Conservation (phyloP, 2,329 filamentous ascomycete species). For the Calonectria montana region DNA sequence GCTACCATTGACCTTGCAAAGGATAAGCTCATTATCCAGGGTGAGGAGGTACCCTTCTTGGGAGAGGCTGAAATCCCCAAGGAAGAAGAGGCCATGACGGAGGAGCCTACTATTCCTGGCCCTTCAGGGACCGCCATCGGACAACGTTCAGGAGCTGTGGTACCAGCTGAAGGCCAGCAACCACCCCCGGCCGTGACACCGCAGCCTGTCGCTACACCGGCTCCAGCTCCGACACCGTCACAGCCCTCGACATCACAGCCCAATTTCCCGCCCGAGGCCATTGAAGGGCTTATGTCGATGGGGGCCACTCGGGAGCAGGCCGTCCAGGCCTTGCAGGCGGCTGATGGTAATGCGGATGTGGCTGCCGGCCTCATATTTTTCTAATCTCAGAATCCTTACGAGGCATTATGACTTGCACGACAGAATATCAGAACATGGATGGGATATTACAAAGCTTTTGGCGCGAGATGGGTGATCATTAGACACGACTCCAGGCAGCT, state of each 20-base stretch:
- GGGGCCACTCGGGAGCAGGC: conserved; percentile 83
- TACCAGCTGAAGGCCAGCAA: conserved; percentile 40
- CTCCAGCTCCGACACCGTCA: conserved; percentile 42
- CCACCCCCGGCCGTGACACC: conserved; percentile 38
- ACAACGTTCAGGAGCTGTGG: conserved; percentile 81
- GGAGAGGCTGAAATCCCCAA: conserved; percentile 96
- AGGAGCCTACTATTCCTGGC: conserved; percentile 87
- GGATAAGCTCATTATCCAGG: conserved; percentile 88
- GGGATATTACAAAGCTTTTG: conserved; percentile 16
- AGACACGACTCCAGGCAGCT: conserved; percentile 30
- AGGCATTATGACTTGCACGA: conserved; percentile 26
- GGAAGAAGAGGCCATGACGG: conserved; percentile 77
- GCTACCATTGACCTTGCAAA: conserved; percentile 89
- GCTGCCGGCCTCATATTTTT: conserved; percentile 84
- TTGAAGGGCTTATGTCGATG: conserved; percentile 81
- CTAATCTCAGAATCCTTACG: conserved; percentile 28
- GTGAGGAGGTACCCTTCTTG: conserved; percentile 88
- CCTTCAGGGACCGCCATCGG: conserved; percentile 92
- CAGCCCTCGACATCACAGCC: conserved; percentile 39
- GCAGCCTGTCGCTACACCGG: conserved; percentile 39
- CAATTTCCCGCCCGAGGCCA: conserved; percentile 69
- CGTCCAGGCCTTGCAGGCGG: conserved; percentile 82
- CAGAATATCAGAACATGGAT: conserved; percentile 16
- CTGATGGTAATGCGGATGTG: conserved; percentile 86
- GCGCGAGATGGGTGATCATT: conserved; percentile 35